Evolutionary conservation across 768 basidiomycete genomes (phyloP), one percentile per base, ranked within the genome.

Genomic region (Punctularia strigosozonata): DNA sequence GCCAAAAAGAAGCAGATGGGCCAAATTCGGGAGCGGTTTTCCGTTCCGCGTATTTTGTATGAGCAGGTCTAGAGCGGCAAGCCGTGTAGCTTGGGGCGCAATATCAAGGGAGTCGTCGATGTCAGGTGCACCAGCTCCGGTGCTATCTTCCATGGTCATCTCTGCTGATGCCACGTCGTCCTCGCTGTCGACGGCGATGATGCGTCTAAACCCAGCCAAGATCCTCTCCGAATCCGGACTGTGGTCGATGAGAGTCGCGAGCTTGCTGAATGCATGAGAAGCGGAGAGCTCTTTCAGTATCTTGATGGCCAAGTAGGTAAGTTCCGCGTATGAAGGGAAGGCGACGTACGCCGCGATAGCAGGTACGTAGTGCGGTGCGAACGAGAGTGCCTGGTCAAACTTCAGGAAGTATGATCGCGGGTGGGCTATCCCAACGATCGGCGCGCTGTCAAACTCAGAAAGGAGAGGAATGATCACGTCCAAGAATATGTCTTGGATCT

Each of bases 191-290:
- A 66, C 62, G 12, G 67, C 69, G 21, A 97, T 58, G 14, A 81
- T 64, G 25, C 68, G 66, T 38, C 77, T 71, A 55, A 87, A 94
- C 1, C 87, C 89, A 32, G 69, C 75, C 20, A 88, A 61, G 45
- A 97, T 88, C 14, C 85, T 71, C n/a, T 87, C 75, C 0, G 88
- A 90, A 47, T 92, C 86, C 32, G 66, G 65, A 42, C 85, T 90
- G 18, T 80, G 70, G 44, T 89, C 79, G 22, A 97, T 66, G 36
- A 94, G 65, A 1, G 81, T 76, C 20, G 82, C 75, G 36, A 98
- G 62, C 26, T 79, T 80, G 14, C 81, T 71, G 36, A 86, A 77
- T 8, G 75, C 68, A 1, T 72, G 60, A 2, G 83, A 83, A 4
- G 67, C 58, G 1, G 86, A 78, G 7, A 98, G 67, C 23, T 64